These are phyloP conservation scores for Calonectria ilicicola DNA, from an alignment of 2,329 filamentous ascomycete species.

Conservation along the genomic window DNA sequence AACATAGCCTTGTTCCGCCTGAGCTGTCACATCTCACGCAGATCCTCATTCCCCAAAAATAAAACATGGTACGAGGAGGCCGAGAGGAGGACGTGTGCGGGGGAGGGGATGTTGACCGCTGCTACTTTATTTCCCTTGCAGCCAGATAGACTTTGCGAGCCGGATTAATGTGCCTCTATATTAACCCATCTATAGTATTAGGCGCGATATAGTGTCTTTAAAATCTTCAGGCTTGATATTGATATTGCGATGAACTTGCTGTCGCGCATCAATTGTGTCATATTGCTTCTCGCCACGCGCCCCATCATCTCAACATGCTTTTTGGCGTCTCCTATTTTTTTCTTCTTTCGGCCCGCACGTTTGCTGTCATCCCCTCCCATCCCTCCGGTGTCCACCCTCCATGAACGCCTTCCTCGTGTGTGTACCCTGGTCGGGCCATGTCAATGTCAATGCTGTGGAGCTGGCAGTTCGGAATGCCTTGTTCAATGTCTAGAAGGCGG, in stretches of 20 bases:
- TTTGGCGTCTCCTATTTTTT: background rate
- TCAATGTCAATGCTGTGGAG: background rate
- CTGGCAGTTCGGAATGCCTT: background rate
- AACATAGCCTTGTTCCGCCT: background rate
- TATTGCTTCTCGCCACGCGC: background rate
- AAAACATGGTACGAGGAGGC: background rate
- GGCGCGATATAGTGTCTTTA: background rate
- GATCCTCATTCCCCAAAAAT: background rate
- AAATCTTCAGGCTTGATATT: no score
- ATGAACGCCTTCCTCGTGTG: background rate
- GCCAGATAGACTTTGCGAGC: background rate
- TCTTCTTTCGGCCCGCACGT: background rate
- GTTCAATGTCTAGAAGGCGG: background rate
- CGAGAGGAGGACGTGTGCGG: no score
- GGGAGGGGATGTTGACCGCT: background rate
- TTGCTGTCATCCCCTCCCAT: background rate
- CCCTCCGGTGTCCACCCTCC: background rate
- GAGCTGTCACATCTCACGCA: background rate
- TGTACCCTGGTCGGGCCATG: background rate
- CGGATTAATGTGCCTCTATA: background rate
- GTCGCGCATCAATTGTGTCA: background rate
- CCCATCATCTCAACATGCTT: background rate
- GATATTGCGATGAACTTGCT: background rate
- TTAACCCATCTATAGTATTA: background rate
- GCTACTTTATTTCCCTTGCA: background rate